These are phyloP conservation scores for Volutella citrinella DNA, from an alignment of 2,329 filamentous ascomycete species.

Conservation along the genomic window DNA sequence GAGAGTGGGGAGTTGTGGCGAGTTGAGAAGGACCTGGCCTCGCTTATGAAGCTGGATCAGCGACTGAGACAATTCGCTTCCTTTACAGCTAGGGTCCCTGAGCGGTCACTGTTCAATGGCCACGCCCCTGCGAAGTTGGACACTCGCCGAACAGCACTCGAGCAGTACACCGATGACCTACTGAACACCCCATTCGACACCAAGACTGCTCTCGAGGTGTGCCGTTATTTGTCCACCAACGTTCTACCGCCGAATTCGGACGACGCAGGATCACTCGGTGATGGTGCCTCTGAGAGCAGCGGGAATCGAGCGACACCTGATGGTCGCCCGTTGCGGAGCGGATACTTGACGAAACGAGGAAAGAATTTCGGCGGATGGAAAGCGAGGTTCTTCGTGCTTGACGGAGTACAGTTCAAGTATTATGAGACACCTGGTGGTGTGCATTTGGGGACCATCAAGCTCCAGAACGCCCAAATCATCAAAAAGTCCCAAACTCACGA, in stretches of 20 bases:
- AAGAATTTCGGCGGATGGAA: constrained; percentile 99
- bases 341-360: constrained; percentile 92
- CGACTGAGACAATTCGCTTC: constrained; percentile 70
- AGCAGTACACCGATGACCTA: constrained; percentile 81
- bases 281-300: constrained; percentile 21
- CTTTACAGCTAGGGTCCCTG: constrained; percentile 76
- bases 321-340: constrained; percentile 71
- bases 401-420: constrained; percentile 71
- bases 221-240: constrained; percentile 76
- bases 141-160: constrained; percentile 74
- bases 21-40: constrained; percentile 84
- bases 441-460: constrained; percentile 89
- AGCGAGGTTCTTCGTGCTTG: constrained; percentile 64
- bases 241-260: constrained; percentile 61
- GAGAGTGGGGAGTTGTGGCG: constrained; percentile 83
- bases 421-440: constrained; percentile 88
- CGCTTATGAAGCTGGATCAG: constrained; percentile 78
- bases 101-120: constrained; percentile 81
- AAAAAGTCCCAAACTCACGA: constrained; percentile 65
- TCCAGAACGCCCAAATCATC: constrained; percentile 87
- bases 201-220: constrained; percentile 73
- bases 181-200: constrained; percentile 81
- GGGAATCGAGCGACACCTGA: constrained; percentile 51
- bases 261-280: constrained; percentile 40
- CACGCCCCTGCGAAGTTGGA: constrained; percentile 94